Conservation (phyloP, 345 rosid species). For the Syzygium aromaticum region DNA sequence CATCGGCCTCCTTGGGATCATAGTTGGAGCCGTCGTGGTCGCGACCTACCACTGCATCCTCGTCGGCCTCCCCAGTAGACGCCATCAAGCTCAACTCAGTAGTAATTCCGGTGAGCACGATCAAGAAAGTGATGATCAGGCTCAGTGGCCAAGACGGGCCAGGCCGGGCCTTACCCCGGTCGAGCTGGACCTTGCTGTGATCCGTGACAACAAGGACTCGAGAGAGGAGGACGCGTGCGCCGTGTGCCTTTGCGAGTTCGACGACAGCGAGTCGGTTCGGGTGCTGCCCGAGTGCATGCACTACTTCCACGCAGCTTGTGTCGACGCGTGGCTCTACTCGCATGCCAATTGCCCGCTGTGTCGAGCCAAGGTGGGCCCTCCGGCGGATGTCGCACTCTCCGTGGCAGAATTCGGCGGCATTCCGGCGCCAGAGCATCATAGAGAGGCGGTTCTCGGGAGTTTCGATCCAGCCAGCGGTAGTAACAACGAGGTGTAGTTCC, state of each 20-base stretch:
- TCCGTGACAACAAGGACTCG: not conserved
- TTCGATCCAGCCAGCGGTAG: not conserved
- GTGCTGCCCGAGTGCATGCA: constrained; percentile 37
- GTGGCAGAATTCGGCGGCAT: not conserved
- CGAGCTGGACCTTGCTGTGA: not conserved
- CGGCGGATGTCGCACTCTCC: not conserved
- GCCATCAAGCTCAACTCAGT: not conserved
- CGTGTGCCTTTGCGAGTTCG: constrained; percentile 37
- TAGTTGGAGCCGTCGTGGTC: constrained; percentile 28
- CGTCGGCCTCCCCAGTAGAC: not conserved
- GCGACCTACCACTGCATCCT: constrained; percentile 25
- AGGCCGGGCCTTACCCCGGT: not conserved
- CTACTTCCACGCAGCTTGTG: constrained; percentile 37
- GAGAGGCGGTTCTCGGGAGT: not conserved
- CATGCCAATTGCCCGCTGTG: constrained; percentile 49
- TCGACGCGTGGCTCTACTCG: constrained; percentile 38
- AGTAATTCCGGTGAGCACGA: not conserved
- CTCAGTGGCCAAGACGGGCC: not conserved
- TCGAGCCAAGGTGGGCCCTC: constrained; percentile 13
- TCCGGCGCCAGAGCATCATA: not conserved
- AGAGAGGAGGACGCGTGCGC: constrained; percentile 25
- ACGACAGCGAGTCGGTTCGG: constrained; percentile 29
- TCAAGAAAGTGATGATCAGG: not conserved
- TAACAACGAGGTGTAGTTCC: not conserved
- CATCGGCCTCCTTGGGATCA: constrained; percentile 27